Conservation (phyloP, 345 rosid species). For the Aethionema arabicum region DNA sequence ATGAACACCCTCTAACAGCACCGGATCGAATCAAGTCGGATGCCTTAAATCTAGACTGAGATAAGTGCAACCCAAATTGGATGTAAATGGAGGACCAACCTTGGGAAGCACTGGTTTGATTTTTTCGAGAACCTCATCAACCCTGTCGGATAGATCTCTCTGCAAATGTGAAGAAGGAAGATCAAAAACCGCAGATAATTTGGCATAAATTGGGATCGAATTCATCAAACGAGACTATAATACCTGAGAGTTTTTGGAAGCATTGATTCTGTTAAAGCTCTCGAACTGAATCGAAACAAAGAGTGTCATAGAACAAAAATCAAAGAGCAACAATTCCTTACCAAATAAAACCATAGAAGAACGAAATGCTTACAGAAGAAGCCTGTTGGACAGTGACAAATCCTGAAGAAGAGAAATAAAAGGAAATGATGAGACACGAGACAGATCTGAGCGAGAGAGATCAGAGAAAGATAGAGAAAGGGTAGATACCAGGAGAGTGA, state of each 20-base stretch:
- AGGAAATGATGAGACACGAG: conserved; percentile 3
- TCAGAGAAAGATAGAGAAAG: background rate
- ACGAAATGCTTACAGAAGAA: conserved; percentile 53
- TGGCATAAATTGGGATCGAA: conserved; percentile 8
- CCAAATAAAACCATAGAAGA: background rate
- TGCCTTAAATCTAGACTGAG: conserved; percentile 21
- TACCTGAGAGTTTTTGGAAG: conserved; percentile 35
- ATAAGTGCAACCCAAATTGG: conserved; percentile 17
- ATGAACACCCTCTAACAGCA: background rate
- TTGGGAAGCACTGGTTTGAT: conserved; percentile 53
- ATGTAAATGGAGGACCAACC: conserved; percentile 40
- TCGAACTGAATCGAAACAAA: conserved; percentile 40
- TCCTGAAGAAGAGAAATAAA: conserved; percentile 44
- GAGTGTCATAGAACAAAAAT: conserved; percentile 1
- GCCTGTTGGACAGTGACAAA: conserved; percentile 46
- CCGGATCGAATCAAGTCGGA: conserved; percentile 4
- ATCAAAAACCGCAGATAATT: conserved; percentile 7
- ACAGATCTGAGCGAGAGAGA: conserved; percentile 39
- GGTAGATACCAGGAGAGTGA: conserved; percentile 52
- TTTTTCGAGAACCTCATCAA: conserved; percentile 46
- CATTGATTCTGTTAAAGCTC: conserved; percentile 36
- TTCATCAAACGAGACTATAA: conserved; percentile 10
- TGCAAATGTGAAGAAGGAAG: conserved; percentile 28
- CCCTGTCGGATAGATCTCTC: conserved; percentile 50
- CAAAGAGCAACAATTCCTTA: background rate